Conservation (phyloP, 2,329 filamentous ascomycete species). For the Fusarium buharicum region DNA sequence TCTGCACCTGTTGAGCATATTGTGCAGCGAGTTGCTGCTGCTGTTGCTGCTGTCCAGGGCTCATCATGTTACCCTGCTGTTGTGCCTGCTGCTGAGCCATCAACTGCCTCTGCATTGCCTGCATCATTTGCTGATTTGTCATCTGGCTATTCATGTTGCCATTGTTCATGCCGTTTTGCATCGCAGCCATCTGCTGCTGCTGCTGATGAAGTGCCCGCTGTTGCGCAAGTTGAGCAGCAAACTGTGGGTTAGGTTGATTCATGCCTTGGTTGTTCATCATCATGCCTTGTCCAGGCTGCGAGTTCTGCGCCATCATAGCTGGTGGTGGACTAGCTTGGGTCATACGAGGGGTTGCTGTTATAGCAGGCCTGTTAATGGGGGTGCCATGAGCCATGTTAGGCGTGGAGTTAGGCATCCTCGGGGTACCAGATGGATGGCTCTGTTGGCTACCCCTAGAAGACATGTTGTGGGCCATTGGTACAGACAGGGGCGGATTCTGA, state of each 20-base stretch:
- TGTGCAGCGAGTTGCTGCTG: conserved; percentile 57
- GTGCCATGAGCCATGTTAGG: conserved; percentile 70
- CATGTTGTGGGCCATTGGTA: conserved; percentile 71
- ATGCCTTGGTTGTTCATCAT: conserved; percentile 63
- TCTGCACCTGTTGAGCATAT: conserved; percentile 57
- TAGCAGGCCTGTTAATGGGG: conserved; percentile 64
- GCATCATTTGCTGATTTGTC: conserved; percentile 52
- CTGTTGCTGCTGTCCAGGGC: conserved; percentile 54
- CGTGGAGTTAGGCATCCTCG: conserved; percentile 69
- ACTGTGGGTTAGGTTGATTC: conserved; percentile 52
- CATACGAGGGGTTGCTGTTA: conserved; percentile 69
- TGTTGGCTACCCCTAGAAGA: conserved; percentile 73
- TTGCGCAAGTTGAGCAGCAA: conserved; percentile 61
- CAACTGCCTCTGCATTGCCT: conserved; percentile 53
- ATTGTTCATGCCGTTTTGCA: conserved; percentile 53
- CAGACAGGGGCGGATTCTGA: conserved; percentile 67
- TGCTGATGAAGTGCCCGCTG: conserved; percentile 53
- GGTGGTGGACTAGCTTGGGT: conserved; percentile 70
- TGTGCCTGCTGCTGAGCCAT: conserved; percentile 52
- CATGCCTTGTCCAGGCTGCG: conserved; percentile 62
- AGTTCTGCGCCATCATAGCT: conserved; percentile 66
- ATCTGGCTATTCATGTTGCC: conserved; percentile 53
- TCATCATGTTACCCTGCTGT: conserved; percentile 55
- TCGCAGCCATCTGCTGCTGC: conserved; percentile 57
- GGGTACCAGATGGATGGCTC: conserved; percentile 71